Evolutionary conservation across 2,329 filamentous ascomycete genomes (phyloP), one percentile per base, ranked within the genome.

Genomic region (Aureobasidium sp.): DNA sequence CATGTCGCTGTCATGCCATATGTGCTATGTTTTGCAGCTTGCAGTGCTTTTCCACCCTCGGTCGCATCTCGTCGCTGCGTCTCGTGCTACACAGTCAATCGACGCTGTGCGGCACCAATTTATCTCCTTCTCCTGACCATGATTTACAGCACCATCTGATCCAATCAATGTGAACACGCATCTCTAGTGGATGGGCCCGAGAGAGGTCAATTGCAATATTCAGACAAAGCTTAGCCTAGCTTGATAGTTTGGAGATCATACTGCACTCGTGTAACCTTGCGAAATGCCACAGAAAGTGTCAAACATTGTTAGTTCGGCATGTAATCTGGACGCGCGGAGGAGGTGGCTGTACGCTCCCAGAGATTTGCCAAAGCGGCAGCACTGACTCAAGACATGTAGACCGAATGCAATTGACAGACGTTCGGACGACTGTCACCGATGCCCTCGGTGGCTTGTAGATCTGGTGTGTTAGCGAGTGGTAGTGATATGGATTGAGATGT

Each of bases 111-210:
- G 27, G 52, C 52, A 56, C 20, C 53, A 57, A 44, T 46, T n/a
- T 57, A 46, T 57, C 53, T 26, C 53, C 17, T 48, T 59, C 43
- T 59, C 55, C 55, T 46, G 43, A 37, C 34, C 12, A 37, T 13
- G 15, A 59, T 59, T 12, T 36, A 26, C 39, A 57, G 43, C 43
- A 20, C 13, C 32, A 48, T 48, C 43, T 37, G 55, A 20, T 27
- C 43, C 55, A 59, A 59, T 59, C 55, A 59, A 39, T 48, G 29
- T 17, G 37, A 37, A 48, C 41, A 48, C 41, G 43, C 43, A 47
- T 20, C 41, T 41, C n/a, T 17, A 24, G 29, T 36, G 39, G 15
- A 46, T 6, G 29, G 53, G n/a, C 53, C 41, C 43, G 13, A 12
- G 29, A 20, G 41, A 37, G 55, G 39, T 48, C 55, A 48, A 29